Base-by-base conservation (phyloP, 163 green algal genomes). In the Scenedesmus sp. region DNA sequence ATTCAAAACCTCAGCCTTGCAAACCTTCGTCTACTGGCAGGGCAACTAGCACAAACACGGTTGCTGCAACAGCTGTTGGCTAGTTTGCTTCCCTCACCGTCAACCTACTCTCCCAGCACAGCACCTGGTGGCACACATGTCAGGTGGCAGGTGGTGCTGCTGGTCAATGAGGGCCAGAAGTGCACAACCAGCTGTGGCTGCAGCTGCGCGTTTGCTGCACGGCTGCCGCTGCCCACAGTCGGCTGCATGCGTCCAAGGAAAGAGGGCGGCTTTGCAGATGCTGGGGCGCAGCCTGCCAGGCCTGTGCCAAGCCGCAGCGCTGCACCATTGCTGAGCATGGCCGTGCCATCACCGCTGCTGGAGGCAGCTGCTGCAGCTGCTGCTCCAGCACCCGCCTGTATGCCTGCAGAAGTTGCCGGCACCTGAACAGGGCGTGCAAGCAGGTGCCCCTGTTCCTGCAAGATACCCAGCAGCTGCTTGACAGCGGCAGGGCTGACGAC, bases 131-230 rank as follows among this genome's bases (percentile, higher is more conserved):
- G 81, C 81, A 86, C 3, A 46, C 54, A 52, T 59, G 87, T 91
- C 12, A 85, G n/a, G 56, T 91, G 73, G 77, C 87, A 91, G 2
- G 73, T 85, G 9, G 55, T 86, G 87, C 74, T 81, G 59, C 56
- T 86, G 16, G 34, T 62, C 56, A 91, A 55, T 10, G 87, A 91
- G 13, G 87, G 87, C 87, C 87, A 91, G 59, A 87, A 91, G 46
- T 91, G 87, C 46, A n/a, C 34, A 10, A 76, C 56, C 34, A 62
- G 26, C 84, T 89, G 18, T 56, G 81, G 20, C 85, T 67, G 46
- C 85, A 20, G 6, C 18, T 64, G n/a, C n/a, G 15, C 55, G 16
- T 2, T 10, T 54, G 26, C 87, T 60, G 13, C 9, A 1, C 7
- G 13, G 5, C 87, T 56, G 26, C 13, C 59, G 46, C 55, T 5